Base-by-base conservation (phyloP, 495 filamentous ascomycete genomes). In the Sphaerosporella brunnea region DNA sequence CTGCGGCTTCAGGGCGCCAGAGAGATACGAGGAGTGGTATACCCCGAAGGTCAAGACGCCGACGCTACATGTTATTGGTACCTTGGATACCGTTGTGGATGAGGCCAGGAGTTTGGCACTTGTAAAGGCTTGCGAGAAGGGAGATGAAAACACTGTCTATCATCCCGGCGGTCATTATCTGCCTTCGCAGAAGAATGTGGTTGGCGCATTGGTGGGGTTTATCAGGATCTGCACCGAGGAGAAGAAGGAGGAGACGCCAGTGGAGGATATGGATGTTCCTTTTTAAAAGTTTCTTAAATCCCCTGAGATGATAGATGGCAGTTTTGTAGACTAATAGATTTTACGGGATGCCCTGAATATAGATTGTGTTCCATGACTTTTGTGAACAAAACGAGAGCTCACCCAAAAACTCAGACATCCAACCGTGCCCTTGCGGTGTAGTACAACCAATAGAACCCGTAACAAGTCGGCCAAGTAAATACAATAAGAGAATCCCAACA, bases 91-190 rank as follows among this genome's bases (percentile, higher is more conserved):
- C 23, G 82, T 96, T 8, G 88, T 97, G 18, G 80, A 82, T 32
- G 86, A 94, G 69, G 54, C 55, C 38, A 65, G 82, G 56, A 80
- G 72, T 60, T 60, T 69, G 58, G 67, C 66, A 45, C 62, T 96
- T 52, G 70, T 82, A 28, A 73, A 80, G 15, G 69, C 73, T 42
- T 93, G 82, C 64, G 69, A 61, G 44, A 34, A 25, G 3, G 75
- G 75, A 11, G 73, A 64, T 8, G 72, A 65, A 51, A 60, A 62
- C 40, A 77, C 86, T 25, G 72, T 93, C 32, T 77, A 73, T 54
- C 90, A 96, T 68, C 88, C 90, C 2, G 90, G 90, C 11, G 88
- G 90, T 0, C 90, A 97, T 63, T 93, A 88, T 60, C 68, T 97
- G 57, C 90, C 90, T 0, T 75, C 80, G 44, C 73, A 74, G 54